These are phyloP conservation scores for Tolypocladium capitatum DNA, from an alignment of 2,329 filamentous ascomycete genomes.

Conservation along the genomic window DNA sequence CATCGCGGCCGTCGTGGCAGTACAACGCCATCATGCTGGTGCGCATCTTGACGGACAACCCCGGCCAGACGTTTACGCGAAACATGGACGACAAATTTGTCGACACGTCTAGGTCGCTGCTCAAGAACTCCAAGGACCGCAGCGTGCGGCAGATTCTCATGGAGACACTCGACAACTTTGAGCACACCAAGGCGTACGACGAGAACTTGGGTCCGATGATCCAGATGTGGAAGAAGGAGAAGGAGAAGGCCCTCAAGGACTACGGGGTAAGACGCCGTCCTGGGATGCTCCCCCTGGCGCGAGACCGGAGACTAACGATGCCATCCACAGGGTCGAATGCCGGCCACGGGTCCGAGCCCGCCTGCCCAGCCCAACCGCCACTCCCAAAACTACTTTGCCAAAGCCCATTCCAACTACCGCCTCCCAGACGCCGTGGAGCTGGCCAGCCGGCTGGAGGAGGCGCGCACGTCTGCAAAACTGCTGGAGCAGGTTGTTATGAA, in stretches of 20 bases:
- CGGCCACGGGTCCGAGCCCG: conserved; percentile 4
- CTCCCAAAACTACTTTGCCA: conserved; percentile 45
- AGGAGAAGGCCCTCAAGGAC: conserved; percentile 46
- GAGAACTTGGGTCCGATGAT: conserved; percentile 58
- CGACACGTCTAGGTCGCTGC: conserved; percentile 58
- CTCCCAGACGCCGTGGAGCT: conserved; percentile 65
- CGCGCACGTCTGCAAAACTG: conserved; percentile 77
- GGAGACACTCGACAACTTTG: conserved; percentile 72
- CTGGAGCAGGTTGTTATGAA: conserved; percentile 86
- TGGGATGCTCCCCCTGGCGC: background rate
- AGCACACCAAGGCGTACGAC: conserved; percentile 59
- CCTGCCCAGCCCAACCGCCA: conserved; percentile 17
- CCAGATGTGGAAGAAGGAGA: conserved; percentile 84
- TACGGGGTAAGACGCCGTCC: conserved; percentile 28
- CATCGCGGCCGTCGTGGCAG: conserved; percentile 53
- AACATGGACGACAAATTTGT: conserved; percentile 81
- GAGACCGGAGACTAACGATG: conserved; percentile 4
- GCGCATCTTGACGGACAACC: conserved; percentile 85
- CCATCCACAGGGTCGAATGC: conserved; percentile 9
- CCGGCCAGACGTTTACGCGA: conserved; percentile 78
- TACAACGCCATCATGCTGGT: conserved; percentile 96
- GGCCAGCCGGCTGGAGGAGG: conserved; percentile 74
- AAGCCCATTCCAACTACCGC: conserved; percentile 31
- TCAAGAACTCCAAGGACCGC: conserved; percentile 57
- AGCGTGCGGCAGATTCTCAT: conserved; percentile 75